phyloP scores from a whole-genome alignment of 1,284 basidiomycete genomes.

The Pyrrhoderma noxium region DNA sequence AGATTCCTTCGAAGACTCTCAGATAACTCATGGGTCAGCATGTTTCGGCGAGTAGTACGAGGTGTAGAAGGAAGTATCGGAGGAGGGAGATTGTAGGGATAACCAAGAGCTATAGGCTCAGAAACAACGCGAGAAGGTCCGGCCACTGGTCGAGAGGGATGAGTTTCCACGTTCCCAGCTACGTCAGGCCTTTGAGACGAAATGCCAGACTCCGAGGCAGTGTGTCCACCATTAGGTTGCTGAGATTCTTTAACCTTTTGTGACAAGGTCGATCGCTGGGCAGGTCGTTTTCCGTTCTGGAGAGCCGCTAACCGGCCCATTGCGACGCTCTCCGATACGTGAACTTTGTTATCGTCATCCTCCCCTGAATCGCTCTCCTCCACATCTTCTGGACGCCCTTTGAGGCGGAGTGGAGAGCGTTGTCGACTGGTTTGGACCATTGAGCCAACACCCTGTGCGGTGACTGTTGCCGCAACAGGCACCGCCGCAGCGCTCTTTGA shows the following conservation, averaged over 20 bases:
- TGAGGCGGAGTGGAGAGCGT: constrained; percentile 31
- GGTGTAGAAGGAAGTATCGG: constrained; percentile 73
- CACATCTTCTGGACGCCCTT: constrained; percentile 56
- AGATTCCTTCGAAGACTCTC: constrained; percentile 79
- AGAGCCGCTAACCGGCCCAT: constrained; percentile 53
- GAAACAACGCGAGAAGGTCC: constrained; percentile 23
- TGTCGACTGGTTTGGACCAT: constrained; percentile 5
- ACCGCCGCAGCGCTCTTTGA: constrained; percentile 62
- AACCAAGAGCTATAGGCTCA: constrained; percentile 52
- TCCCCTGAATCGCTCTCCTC: constrained; percentile 63
- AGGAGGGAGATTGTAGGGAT: constrained; percentile 68
- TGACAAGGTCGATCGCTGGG: constrained; percentile 13
- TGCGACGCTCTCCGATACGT: constrained; percentile 54
- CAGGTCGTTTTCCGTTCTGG: constrained; percentile 31
- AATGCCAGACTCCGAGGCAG: too few relatives aligned
- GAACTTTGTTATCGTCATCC: constrained; percentile 40
- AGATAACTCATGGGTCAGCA: constrained; percentile 80
- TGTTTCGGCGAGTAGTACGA: constrained; percentile 74
- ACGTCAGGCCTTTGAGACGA: constrained; percentile 11
- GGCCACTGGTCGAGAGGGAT: neutral
- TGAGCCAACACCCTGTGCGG: constrained; percentile 18
- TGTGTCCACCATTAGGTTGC: too few relatives aligned
- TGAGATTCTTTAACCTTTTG: constrained; percentile 11
- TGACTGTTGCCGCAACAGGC: constrained; percentile 53
- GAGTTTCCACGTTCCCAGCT: constrained; percentile 17